Evolutionary conservation across 2,329 filamentous ascomycete species (phyloP).

Genomic region (Alternaria infectoria): DNA sequence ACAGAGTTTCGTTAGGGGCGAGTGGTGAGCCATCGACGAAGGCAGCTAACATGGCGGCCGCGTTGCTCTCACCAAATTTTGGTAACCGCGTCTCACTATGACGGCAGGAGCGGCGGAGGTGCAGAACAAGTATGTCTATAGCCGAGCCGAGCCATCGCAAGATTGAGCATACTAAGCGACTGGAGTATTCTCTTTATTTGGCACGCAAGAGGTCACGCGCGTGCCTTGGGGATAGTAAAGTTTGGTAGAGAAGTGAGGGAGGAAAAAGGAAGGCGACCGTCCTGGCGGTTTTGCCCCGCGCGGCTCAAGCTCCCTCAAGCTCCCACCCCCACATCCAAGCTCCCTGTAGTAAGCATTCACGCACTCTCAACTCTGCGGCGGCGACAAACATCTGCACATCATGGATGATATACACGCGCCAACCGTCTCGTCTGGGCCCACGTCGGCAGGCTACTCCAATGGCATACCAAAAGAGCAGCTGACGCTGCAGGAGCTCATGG

Average conservation of each 20-base stretch:
- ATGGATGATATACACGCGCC: constrained; percentile 74
- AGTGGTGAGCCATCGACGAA: constrained; percentile 6
- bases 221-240: background rate
- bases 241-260: background rate
- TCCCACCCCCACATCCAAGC: constrained; percentile 3
- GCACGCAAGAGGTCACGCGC: background rate
- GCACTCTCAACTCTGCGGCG: background rate
- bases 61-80: constrained; percentile 8
- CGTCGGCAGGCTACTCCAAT: constrained; percentile 64
- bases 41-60: constrained; percentile 8
- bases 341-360: background rate
- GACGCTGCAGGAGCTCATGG: constrained; percentile 79
- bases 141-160: background rate
- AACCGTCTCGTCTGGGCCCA: constrained; percentile 80
- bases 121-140: background rate
- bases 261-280: background rate
- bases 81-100: constrained; percentile 17
- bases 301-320: constrained; percentile 9
- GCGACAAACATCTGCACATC: constrained; percentile 14
- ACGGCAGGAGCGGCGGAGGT: too few relatives aligned
- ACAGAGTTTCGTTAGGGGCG: constrained; percentile 2
- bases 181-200: background rate
- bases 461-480: constrained; percentile 67
- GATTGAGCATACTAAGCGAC: background rate
- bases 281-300: constrained; percentile 19